Evolutionary conservation across 108 stramenopile genomes (phyloP).

Genomic region (Epithemia pelagica): DNA sequence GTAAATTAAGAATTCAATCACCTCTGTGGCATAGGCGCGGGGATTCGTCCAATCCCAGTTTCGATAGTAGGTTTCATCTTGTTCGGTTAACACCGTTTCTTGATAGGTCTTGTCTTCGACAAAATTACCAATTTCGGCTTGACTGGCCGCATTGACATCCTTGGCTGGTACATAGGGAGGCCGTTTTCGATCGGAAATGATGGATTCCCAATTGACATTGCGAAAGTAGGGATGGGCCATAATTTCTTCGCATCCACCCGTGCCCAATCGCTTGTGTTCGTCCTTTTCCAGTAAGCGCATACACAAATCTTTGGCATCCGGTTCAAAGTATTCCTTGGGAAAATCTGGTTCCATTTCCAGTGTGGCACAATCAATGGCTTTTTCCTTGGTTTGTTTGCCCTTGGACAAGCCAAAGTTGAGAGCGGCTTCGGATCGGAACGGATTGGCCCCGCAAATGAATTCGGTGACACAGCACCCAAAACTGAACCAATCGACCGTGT

Average conservation of each 20-base stretch:
- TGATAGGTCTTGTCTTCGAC: constrained; percentile 67
- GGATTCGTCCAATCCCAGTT: constrained; percentile 84
- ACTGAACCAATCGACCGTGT: constrained; percentile 92
- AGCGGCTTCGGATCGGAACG: constrained; percentile 86
- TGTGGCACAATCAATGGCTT: constrained; percentile 79
- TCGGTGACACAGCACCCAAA: constrained; percentile 92
- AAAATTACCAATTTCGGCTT: constrained; percentile 83
- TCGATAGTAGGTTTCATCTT: constrained; percentile 64
- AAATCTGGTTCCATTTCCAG: constrained; percentile 88
- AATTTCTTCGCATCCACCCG: constrained; percentile 80
- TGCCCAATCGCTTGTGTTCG: constrained; percentile 70
- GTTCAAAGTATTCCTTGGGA: constrained; percentile 54
- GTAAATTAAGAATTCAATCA: constrained; percentile 84
- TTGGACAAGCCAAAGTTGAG: constrained; percentile 71
- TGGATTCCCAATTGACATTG: constrained; percentile 75
- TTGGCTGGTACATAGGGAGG: constrained; percentile 88
- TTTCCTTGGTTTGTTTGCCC: constrained; percentile 80
- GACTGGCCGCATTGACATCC: constrained; percentile 89
- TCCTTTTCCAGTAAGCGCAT: constrained; percentile 70
- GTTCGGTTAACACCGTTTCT: constrained; percentile 54
- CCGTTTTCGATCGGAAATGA: constrained; percentile 53
- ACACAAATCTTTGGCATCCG: constrained; percentile 76
- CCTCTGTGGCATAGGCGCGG: constrained; percentile 70
- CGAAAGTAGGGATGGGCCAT: constrained; percentile 91
- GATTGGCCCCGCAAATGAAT: constrained; percentile 87